Evolutionary conservation across 116 monocot genomes (phyloP), one percentile per base, ranked within the genome.

Genomic region (Cymodocea nodosa): DNA sequence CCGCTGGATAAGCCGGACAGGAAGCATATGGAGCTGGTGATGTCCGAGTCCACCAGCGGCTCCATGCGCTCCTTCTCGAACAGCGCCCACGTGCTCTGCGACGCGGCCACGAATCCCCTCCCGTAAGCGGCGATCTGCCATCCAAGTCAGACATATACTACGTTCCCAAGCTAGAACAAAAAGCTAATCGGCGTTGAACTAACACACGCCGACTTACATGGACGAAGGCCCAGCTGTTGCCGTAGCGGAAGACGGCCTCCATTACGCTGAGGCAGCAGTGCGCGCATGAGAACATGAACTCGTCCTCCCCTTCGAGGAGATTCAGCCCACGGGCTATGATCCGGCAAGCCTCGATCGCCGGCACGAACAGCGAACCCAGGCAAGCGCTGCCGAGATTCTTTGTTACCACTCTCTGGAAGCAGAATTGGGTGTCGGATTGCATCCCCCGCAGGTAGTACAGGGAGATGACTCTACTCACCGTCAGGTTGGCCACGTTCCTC

Each of bases 191-290:
- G n/a, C n/a, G n/a, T n/a, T 5, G 30, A 60, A 14, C 18, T 20
- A 52, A 34, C 0, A 4, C 51, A 50, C 17, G 66, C 13, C 23
- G 12, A 49, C 48, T 57, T 81, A 94, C 94, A 66, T 97, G 97
- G 52, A 91, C 88, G 67, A 86, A 97, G 6, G 97, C 97, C 97
- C 97, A 97, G 86, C 92, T 91, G 75, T 97, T 97, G 74, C 97
- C 97, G 75, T 83, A 88, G 60, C 73, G 76, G 75, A 97, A 97
- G 61, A 97, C 49, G 71, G 80, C 75, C 35, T 97, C 84, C 97
- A 97, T 97, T 61, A 97, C 83, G 30, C 39, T 73, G 36, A 95
- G 87, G 71, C 97, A 97, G 82, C 91, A 97, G 60, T 91, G 91
- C 0, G 91, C 97, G 73, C 97, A 97, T 48, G 97, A 97, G 85